Evolutionary conservation across 148 eudicot genomes (phyloP), one percentile per base, ranked within the genome.

Genomic region (Rhododendron kiyosumense): DNA sequence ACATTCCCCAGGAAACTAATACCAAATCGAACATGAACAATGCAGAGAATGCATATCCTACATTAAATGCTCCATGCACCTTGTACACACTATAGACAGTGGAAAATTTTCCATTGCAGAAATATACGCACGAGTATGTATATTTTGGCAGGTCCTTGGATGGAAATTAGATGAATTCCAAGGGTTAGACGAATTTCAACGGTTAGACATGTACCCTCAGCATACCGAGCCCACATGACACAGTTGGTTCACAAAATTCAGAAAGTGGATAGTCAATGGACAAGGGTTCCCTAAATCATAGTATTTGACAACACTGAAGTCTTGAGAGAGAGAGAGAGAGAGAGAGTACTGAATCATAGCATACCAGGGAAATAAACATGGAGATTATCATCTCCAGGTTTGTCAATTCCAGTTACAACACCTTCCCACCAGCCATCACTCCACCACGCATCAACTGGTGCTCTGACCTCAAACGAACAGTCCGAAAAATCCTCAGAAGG

Each of bases 351-450:
- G 83, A 32, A 54, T 81, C 71, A 52, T 80, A 26, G 59, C 59
- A 38, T 90, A 91, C 93, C 92, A 73, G 91, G 89, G 32, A 90
- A 83, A 79, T 87, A 91, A 79, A 91, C 91, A 65, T 83, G 90
- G 48, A 84, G 69, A 73, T 22, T 78, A 79, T 84, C 90, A 14
- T 34, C 54, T 74, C 75, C 85, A 69, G 85, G 69, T 24, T 63
- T 34, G 65, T 85, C 76, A 41, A 57, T 49, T 77, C 85, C 88
- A 0, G 51, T 83, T 36, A 91, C 84, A 59, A 91, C 87, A 86
- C 90, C 88, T 87, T 91, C 93, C 92, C 93, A 91, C 92, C 92
- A 91, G 52, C 91, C 91, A 81, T 90, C 84, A 9, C 84, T 45
- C 92, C 89, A 89, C 92, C 92, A 91, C 38, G 87, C 90, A 84